phyloP scores from a whole-genome alignment of 2,329 filamentous ascomycete genomes.

The Fusarium continuum region DNA sequence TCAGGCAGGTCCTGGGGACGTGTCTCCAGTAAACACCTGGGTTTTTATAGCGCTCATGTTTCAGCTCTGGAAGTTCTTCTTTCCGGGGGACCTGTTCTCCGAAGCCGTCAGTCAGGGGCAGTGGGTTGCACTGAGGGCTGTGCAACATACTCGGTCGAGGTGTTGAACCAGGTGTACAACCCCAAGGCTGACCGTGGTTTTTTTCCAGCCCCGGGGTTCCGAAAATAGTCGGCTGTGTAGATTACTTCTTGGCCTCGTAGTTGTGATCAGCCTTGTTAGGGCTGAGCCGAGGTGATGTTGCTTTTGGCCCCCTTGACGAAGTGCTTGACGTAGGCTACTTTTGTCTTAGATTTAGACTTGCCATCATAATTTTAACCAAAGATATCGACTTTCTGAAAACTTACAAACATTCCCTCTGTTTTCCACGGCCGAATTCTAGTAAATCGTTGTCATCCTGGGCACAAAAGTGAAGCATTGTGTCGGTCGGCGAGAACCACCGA shows the following conservation, averaged over 20 bases:
- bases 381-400: no score
- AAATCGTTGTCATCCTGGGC: no score
- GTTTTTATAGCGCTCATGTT: slow-evolving; percentile 1
- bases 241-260: neutral
- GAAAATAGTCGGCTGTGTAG: slow-evolving; percentile 12
- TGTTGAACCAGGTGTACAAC: slow-evolving; percentile 45
- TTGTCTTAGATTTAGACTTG: no score
- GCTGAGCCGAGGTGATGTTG: neutral
- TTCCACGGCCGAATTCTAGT: no score
- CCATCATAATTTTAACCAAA: no score
- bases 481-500: no score
- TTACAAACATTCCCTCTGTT: no score
- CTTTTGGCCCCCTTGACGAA: neutral
- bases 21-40: slow-evolving; percentile 54
- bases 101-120: slow-evolving; percentile 50
- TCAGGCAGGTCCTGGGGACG: slow-evolving; percentile 59
- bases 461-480: no score
- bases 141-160: slow-evolving; percentile 48
- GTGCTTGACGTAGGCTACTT: no score
- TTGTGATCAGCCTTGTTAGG: neutral
- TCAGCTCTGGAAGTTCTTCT: slow-evolving; percentile 10
- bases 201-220: slow-evolving; percentile 34
- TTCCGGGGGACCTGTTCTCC: slow-evolving; percentile 43
- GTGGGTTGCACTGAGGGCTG: slow-evolving; percentile 41
- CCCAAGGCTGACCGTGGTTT: slow-evolving; percentile 38